A percentile compares a stretch with the other conserved stretches of the same genome.
Conservation (phyloP, 1,284 basidiomycete species). For the Neotropicomus parvogracilis region DNA sequence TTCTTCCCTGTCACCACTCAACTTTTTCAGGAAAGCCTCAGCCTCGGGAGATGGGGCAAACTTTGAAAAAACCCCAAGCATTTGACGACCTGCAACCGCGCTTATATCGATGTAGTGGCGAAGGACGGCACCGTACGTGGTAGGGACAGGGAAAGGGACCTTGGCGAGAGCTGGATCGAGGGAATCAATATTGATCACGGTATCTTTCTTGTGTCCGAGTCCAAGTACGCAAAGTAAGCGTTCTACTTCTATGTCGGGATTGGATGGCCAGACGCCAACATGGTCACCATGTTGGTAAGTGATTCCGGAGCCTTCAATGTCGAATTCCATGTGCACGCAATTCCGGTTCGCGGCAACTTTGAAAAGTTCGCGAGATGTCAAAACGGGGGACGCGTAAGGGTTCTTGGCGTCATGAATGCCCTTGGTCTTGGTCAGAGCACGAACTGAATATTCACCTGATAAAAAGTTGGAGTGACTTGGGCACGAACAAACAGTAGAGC, state of each 20-base stretch:
- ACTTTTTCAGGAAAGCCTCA: conserved; percentile 66
- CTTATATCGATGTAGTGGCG: conserved; percentile 97
- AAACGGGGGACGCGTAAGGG: conserved; percentile 87
- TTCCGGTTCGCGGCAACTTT: conserved; percentile 73
- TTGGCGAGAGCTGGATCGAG: conserved; percentile 97
- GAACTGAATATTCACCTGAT: conserved; percentile 81
- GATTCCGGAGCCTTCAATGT: conserved; percentile 92
- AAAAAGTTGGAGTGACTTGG: conserved; percentile 8
- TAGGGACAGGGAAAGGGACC: conserved; percentile 97
- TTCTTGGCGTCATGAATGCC: conserved; percentile 97
- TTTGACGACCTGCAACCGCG: conserved; percentile 89
- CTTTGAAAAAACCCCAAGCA: conserved; percentile 82
- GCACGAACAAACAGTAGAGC: conserved; percentile 21
- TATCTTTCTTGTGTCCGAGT: conserved; percentile 73
- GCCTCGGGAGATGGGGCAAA: conserved; percentile 85
- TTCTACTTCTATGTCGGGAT: conserved; percentile 89
- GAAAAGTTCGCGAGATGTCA: conserved; percentile 82
- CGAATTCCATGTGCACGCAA: conserved; percentile 94
- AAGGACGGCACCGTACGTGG: conserved; percentile 91
- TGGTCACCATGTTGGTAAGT: conserved; percentile 99
- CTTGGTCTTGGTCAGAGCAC: conserved; percentile 85
- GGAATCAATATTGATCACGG: conserved; percentile 88
- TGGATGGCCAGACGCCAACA: conserved; percentile 95
- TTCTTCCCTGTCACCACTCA: conserved; percentile 85
- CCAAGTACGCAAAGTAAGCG: conserved; percentile 86